Base-by-base conservation (phyloP, 129 eudicot species). In the Artemisia argyi region DNA sequence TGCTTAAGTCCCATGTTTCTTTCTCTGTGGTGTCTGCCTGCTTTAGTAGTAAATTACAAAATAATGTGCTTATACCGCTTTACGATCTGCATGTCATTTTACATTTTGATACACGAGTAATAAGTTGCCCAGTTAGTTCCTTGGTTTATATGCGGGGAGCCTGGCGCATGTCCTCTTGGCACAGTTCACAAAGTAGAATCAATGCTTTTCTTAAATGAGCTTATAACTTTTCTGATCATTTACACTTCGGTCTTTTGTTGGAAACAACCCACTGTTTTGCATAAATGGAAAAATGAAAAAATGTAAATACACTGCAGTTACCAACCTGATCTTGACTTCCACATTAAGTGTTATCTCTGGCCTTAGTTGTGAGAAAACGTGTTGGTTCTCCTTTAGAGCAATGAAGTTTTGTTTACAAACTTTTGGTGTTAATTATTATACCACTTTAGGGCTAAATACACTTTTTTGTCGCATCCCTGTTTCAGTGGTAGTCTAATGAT, bases 131-230 rank as follows among this genome's bases (percentile, higher is more conserved):
- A 12, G 28, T 24, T 4, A 11, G 30, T 26, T n/a, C 11, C 2
- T 24, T 59, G 65, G 14, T 59, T 39, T 30, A 59, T 59, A 42
- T 59, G 65, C 65, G 15, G n/a, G 42, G 14, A 19, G 65, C 65
- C 65, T 20, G 65, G 39, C 65, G 5, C 14, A 24, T 59, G 3
- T 35, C n/a, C 28, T 22, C 13, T 59, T 9, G 39, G 28, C 57
- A 15, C 57, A 52, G 57, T 15, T 12, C n/a, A 52, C 55, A 3
- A 11, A 11, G 55, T 12, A 50, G 17, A 50, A 11, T 50, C 55
- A 12, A 50, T 50, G 16, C 55, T 0, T 15, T 11, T 50, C 55
- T n/a, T 50, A 50, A 50, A 50, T 50, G 55, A 11, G 55, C 16
- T 11, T 11, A 50, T 12, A 50, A 50, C 16, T 13, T 50, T 50